Conservation (phyloP, 2,329 filamentous ascomycete species). For the Aspergillus aculeatinus region DNA sequence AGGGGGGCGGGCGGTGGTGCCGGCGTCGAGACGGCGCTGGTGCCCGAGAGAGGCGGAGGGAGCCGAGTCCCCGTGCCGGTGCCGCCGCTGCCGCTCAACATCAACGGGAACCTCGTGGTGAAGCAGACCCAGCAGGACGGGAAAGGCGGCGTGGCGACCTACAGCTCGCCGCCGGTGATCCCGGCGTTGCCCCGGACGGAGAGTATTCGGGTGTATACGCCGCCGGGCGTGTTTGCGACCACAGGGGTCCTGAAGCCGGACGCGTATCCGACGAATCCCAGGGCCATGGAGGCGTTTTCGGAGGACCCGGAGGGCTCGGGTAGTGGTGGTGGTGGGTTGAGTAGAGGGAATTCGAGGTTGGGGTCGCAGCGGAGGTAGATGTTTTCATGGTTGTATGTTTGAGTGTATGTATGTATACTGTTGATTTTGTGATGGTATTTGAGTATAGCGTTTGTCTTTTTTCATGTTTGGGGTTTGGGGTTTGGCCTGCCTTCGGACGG, state of each 20-base stretch:
- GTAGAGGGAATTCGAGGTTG: neutral
- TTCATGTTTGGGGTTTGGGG: neutral
- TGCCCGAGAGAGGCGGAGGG: neutral
- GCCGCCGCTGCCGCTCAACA: constrained; percentile 19
- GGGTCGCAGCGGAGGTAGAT: neutral
- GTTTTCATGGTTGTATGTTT: neutral
- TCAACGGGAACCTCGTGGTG: neutral
- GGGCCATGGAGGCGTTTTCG: constrained; percentile 29
- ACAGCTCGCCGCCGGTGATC: constrained; percentile 21
- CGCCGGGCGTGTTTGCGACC: constrained; percentile 34
- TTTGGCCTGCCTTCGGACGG: neutral
- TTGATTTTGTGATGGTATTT: neutral
- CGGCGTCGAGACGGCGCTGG: neutral
- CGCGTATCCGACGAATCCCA: constrained; percentile 27
- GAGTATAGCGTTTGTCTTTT: neutral
- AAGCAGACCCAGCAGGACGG: neutral
- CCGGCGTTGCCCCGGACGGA: constrained; percentile 38
- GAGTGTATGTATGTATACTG: neutral
- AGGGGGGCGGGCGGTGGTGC: neutral
- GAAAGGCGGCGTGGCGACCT: neutral
- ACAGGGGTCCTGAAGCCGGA: constrained; percentile 28
- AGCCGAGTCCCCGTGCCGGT: neutral
- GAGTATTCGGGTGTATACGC: constrained; percentile 50
- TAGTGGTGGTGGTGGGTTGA: neutral
- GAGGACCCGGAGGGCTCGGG: neutral